phyloP scores from a whole-genome alignment of 2,329 filamentous ascomycete genomes.

The Monosporascus cannonballus region DNA sequence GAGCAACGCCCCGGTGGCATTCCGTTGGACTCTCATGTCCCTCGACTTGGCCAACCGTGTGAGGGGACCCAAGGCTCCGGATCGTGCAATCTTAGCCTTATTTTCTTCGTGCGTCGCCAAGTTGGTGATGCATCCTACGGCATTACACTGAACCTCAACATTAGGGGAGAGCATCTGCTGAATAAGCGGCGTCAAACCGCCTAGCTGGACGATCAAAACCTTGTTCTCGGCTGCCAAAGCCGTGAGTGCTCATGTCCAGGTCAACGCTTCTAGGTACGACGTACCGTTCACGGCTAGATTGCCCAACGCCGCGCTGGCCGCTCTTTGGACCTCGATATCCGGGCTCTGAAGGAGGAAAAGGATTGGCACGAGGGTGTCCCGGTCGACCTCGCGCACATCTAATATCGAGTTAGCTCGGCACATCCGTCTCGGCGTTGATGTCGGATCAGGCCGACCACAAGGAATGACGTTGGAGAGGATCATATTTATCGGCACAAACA shows the following conservation, averaged over 20 bases:
- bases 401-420: conserved; percentile 5
- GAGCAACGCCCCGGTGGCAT: conserved; percentile 89
- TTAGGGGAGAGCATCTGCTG: conserved; percentile 97
- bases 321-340: conserved; percentile 94
- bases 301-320: conserved; percentile 89
- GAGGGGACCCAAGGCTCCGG: conserved; percentile 83
- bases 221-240: conserved; percentile 79
- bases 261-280: conserved; percentile 24
- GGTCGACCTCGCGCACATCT: conserved; percentile 97
- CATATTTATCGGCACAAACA: neutral
- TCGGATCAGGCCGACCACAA: neutral
- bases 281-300: conserved; percentile 96
- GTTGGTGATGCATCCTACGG: conserved; percentile 97
- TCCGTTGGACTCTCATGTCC: conserved; percentile 97
- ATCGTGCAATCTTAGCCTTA: conserved; percentile 96
- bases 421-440: neutral
- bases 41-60: conserved; percentile 93
- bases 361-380: conserved; percentile 92
- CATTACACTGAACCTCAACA: conserved; percentile 98
- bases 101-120: conserved; percentile 97
- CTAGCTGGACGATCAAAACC: conserved; percentile 87
- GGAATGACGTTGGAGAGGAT: neutral
- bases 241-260: conserved; percentile 8
- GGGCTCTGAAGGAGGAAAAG: conserved; percentile 90
- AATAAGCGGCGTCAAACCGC: conserved; percentile 85